A percentile compares a stretch with the other conserved stretches of the same genome.
Evolutionary conservation across 805 yeast genomes (phyloP).

Genomic region (Yamadazyma sp.): DNA sequence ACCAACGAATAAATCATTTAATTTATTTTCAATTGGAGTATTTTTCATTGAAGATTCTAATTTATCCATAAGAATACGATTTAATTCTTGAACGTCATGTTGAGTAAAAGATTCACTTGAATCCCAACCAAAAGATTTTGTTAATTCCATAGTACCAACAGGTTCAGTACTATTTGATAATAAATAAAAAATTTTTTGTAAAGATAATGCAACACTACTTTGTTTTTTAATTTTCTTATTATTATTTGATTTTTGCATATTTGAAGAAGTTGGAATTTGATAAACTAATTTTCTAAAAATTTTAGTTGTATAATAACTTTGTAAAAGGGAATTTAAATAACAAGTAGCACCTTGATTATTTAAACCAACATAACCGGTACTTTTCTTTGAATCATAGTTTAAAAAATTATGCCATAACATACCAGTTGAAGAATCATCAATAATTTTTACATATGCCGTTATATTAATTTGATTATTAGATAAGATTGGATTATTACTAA

Average conservation of each 20-base stretch:
- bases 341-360: slow-evolving; percentile 98
- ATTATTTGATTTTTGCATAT: slow-evolving; percentile 22
- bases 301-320: slow-evolving; percentile 84
- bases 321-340: slow-evolving; percentile 87
- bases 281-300: slow-evolving; percentile 82
- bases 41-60: slow-evolving; percentile 90
- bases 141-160: slow-evolving; percentile 80
- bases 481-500: slow-evolving; percentile 30
- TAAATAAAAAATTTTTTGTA: slow-evolving; percentile 84
- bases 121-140: slow-evolving; percentile 97
- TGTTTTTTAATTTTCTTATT: slow-evolving; percentile 19
- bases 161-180: slow-evolving; percentile 72
- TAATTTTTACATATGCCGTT: slow-evolving; percentile 70
- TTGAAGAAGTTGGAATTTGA: slow-evolving; percentile 72
- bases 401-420: slow-evolving; percentile 88
- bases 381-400: slow-evolving; percentile 81
- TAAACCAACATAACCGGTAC: slow-evolving; percentile 89
- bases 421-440: slow-evolving; percentile 86
- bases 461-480: slow-evolving; percentile 61
- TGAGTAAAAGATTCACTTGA: slow-evolving; percentile 93
- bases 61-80: slow-evolving; percentile 92
- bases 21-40: slow-evolving; percentile 53
- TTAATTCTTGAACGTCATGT: slow-evolving; percentile 96
- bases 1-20: slow-evolving; percentile 88
- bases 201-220: slow-evolving; percentile 71